A percentile compares a stretch with the other conserved stretches of the same genome.
These are phyloP conservation scores for Phytophthora meadii DNA, from an alignment of 352 stramenopile species.

Conservation along the genomic window DNA sequence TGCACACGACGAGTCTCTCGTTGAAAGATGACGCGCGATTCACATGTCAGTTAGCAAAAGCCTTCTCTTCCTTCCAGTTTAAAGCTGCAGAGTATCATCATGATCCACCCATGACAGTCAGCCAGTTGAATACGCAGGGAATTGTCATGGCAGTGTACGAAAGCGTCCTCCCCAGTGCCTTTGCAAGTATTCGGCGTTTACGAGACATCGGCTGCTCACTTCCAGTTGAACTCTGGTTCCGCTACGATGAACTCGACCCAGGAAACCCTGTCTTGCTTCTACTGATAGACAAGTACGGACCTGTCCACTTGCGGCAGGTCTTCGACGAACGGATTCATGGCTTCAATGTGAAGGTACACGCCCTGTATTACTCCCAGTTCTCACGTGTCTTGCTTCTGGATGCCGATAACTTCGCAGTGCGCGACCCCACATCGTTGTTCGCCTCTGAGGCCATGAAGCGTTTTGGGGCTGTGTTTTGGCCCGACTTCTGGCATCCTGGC, in stretches of 20 bases:
- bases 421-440: conserved; percentile 54
- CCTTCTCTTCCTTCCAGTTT: conserved; percentile 66
- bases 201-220: conserved; percentile 46
- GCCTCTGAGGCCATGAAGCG: conserved; percentile 32
- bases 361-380: conserved; percentile 60
- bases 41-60: conserved; percentile 65
- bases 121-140: conserved; percentile 20
- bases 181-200: conserved; percentile 53
- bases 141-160: conserved; percentile 65
- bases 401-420: conserved; percentile 56
- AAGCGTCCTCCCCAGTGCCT: conserved; percentile 51
- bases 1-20: conserved; percentile 69
- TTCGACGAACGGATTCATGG: conserved; percentile 53
- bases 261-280: conserved; percentile 47
- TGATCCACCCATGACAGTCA: conserved; percentile 52
- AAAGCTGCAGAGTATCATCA: conserved; percentile 56
- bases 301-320: conserved; percentile 49
- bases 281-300: conserved; percentile 41
- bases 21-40: conserved; percentile 75
- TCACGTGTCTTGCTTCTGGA: conserved; percentile 55
- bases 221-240: conserved; percentile 66
- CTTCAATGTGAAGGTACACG: conserved; percentile 64
- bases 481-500: conserved; percentile 53
- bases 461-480: conserved; percentile 57
- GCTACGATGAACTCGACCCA: conserved; percentile 47